Percentiles rank a stretch among this genome's conserved stretches.
Evolutionary conservation across 2,329 filamentous ascomycete species (phyloP).

Genomic region (Hypoxylon sp.): DNA sequence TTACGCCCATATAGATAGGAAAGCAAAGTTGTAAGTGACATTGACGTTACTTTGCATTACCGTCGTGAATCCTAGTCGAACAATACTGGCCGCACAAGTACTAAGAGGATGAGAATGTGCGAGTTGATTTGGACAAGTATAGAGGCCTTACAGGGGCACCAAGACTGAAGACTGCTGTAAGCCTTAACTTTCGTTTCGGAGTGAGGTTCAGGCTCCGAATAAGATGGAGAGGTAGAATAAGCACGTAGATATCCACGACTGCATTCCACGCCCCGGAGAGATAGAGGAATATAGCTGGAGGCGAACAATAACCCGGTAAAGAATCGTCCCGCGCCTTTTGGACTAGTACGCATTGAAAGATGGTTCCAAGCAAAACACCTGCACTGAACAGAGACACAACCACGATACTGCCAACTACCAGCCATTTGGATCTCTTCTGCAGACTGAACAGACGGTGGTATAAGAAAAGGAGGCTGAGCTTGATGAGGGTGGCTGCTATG

Average conservation of each 20-base stretch:
- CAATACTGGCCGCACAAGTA: slow-evolving; percentile 8
- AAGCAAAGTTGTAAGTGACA: slow-evolving; percentile 10
- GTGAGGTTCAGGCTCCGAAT: slow-evolving; percentile 10
- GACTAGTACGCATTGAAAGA: slow-evolving; percentile 16
- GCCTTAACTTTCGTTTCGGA: slow-evolving; percentile 5
- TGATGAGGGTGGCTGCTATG: slow-evolving; percentile 6
- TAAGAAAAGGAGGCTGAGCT: slow-evolving; percentile 18
- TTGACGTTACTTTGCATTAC: slow-evolving; percentile 10
- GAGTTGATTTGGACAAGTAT: not conserved
- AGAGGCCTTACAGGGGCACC: slow-evolving; percentile 16
- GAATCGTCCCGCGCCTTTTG: slow-evolving; percentile 10
- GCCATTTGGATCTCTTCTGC: slow-evolving; percentile 6
- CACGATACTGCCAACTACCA: slow-evolving; percentile 6
- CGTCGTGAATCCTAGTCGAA: slow-evolving; percentile 12
- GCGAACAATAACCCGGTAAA: slow-evolving; percentile 1
- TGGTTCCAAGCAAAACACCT: slow-evolving; percentile 2
- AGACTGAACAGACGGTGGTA: slow-evolving; percentile 13
- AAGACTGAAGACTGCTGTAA: slow-evolving; percentile 8
- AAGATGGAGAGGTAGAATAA: slow-evolving; percentile 8
- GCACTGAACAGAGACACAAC: slow-evolving; percentile 2
- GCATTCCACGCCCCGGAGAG: slow-evolving; percentile 10
- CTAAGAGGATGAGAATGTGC: too few species aligned
- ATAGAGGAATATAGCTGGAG: slow-evolving; percentile 1
- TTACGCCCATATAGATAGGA: slow-evolving; percentile 14
- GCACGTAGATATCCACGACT: slow-evolving; percentile 11